These are phyloP conservation scores for Candida xiaguanensis DNA, from an alignment of 805 yeast species.

Conservation along the genomic window DNA sequence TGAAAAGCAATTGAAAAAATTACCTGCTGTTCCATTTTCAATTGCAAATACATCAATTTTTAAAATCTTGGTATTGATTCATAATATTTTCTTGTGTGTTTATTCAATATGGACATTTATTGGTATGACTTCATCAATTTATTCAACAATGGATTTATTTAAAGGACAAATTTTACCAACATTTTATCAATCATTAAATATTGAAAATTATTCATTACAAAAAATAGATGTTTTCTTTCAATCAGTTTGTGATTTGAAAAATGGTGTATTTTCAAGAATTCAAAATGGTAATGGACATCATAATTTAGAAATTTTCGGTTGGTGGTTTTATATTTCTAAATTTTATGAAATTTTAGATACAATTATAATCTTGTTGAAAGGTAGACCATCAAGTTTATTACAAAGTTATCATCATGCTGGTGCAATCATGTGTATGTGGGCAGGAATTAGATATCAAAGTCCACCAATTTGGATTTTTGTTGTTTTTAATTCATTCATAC, in stretches of 20 bases:
- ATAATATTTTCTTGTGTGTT: conserved; percentile 58
- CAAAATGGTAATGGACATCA: conserved; percentile 15
- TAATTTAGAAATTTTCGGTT: conserved; percentile 55
- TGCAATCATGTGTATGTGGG: conserved; percentile 80
- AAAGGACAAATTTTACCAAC: conserved; percentile 12
- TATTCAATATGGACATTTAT: conserved; percentile 69
- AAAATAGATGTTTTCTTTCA: conserved; percentile 49
- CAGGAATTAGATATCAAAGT: conserved; percentile 63
- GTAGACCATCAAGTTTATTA: conserved; percentile 59
- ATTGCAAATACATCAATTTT: conserved; percentile 45
- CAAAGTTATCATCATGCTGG: conserved; percentile 79
- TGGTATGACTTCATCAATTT: conserved; percentile 57
- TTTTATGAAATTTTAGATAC: conserved; percentile 73
- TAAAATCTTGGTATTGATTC: conserved; percentile 54
- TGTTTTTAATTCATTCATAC: conserved; percentile 75
- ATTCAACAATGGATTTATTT: conserved; percentile 27
- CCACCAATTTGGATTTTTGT: conserved; percentile 82
- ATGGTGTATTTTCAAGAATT: conserved; percentile 49
- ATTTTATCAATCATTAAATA: conserved; percentile 3
- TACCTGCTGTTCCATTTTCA: conserved; percentile 52
- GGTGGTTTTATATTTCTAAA: conserved; percentile 65
- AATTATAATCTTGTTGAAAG: conserved; percentile 61
- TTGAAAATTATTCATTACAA: conserved; percentile 2
- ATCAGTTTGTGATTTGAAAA: conserved; percentile 55
- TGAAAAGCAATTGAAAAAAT: conserved; percentile 25